Percentiles rank a stretch among this genome's conserved stretches.
Conservation (phyloP, 352 stramenopile genomes). For the Aphanomyces euteiches region DNA sequence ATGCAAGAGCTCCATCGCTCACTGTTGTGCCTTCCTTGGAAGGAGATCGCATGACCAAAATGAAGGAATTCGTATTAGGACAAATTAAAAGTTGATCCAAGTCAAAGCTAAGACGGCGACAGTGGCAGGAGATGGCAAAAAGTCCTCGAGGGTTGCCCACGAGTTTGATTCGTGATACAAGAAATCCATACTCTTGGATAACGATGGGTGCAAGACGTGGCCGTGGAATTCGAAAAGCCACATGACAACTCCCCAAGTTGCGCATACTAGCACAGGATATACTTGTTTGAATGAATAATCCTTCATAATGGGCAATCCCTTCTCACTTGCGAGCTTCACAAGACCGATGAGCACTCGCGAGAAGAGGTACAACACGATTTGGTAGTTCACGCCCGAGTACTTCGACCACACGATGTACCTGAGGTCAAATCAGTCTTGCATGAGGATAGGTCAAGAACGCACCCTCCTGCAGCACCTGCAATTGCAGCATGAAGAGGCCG, state of each 20-base stretch:
- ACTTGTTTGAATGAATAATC: constrained; percentile 65
- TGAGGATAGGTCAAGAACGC: neutral
- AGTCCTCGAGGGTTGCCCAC: constrained; percentile 67
- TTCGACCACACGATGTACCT: constrained; percentile 77
- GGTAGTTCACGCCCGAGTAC: constrained; percentile 85
- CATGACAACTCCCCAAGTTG: constrained; percentile 80
- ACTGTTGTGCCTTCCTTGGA: neutral
- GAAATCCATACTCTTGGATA: constrained; percentile 87
- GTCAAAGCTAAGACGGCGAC: constrained; percentile 58
- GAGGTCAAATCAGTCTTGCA: neutral
- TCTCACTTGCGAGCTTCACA: constrained; percentile 60
- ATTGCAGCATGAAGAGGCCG: constrained; percentile 74
- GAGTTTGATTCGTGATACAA: constrained; percentile 82
- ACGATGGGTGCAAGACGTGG: constrained; percentile 65
- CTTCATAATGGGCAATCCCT: constrained; percentile 58
- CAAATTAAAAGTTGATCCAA: constrained; percentile 51
- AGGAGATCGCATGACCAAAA: neutral
- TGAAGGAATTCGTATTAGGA: neutral
- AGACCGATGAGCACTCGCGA: constrained; percentile 66
- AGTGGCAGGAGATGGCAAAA: constrained; percentile 73
- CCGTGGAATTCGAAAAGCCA: constrained; percentile 86
- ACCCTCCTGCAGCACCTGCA: constrained; percentile 62
- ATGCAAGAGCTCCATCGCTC: no score
- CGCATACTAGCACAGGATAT: constrained; percentile 71
- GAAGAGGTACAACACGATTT: constrained; percentile 88